A percentile compares a stretch with the other conserved stretches of the same genome.
These are phyloP conservation scores for Tricholoma flavovirens DNA, from an alignment of 768 basidiomycete genomes.

Conservation along the genomic window DNA sequence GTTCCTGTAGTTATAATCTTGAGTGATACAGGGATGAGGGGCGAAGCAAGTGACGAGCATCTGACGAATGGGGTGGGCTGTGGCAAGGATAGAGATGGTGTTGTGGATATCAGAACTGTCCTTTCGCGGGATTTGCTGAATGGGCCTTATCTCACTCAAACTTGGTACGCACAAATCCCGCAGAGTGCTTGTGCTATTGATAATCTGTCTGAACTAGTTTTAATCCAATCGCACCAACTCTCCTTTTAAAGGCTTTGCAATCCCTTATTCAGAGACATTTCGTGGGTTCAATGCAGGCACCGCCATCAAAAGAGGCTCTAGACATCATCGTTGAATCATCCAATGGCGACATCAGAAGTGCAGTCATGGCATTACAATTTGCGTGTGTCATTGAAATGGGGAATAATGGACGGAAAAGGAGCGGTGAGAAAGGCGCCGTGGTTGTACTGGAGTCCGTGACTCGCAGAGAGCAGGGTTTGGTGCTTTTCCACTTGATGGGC, in stretches of 20 bases:
- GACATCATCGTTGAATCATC: constrained; percentile 74
- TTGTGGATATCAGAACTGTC: constrained; percentile 66
- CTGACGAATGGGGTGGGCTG: constrained; percentile 36
- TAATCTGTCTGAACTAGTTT: constrained; percentile 47
- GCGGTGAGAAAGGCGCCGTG: constrained; percentile 19
- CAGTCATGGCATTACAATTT: constrained; percentile 91
- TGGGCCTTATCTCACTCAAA: constrained; percentile 74
- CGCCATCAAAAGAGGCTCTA: constrained; percentile 59
- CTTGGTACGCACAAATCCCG: constrained; percentile 47
- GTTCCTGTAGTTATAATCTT: constrained; percentile 78
- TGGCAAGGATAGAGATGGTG: constrained; percentile 38
- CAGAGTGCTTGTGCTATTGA: constrained; percentile 1
- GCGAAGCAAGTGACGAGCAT: constrained; percentile 52
- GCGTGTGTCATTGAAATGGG: constrained; percentile 47
- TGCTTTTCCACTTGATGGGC: constrained; percentile 88
- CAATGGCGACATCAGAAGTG: constrained; percentile 90
- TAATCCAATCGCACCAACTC: constrained; percentile 86
- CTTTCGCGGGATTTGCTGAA: constrained; percentile 62
- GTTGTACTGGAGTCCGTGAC: constrained; percentile 69
- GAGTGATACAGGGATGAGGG: constrained; percentile 77
- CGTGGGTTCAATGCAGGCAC: constrained; percentile 23
- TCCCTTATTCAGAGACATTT: constrained; percentile 47
- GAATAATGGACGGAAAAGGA: constrained; percentile 28
- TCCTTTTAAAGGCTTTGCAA: constrained; percentile 76
- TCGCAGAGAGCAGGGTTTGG: constrained; percentile 77